phyloP scores from a whole-genome alignment of 164 flowering plant species.

The Tetracentron sinense region DNA sequence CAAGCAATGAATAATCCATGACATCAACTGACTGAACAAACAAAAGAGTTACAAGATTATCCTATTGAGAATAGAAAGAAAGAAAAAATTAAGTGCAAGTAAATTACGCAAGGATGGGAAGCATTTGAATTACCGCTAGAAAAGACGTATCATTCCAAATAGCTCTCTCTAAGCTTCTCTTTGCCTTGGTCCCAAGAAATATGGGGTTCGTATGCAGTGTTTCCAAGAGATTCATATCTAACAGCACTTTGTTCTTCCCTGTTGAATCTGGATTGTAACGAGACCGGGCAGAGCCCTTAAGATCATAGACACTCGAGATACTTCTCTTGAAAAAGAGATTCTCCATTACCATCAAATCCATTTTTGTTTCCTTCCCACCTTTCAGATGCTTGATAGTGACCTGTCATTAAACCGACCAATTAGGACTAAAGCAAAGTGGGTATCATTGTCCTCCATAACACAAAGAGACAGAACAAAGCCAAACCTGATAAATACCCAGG shows the following conservation, averaged over 20 bases:
- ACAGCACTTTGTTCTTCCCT: conserved; percentile 56
- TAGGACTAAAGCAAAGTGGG: background rate
- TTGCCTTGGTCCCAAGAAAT: conserved; percentile 77
- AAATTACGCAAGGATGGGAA: background rate
- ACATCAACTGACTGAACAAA: conserved; percentile 65
- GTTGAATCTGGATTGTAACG: conserved; percentile 69
- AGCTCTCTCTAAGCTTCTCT: conserved; percentile 71
- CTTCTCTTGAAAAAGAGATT: conserved; percentile 64
- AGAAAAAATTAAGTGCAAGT: background rate
- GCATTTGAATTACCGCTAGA: conserved; percentile 50
- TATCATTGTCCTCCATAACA: background rate
- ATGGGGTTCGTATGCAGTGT: conserved; percentile 65
- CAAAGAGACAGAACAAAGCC: background rate
- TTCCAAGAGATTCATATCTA: conserved; percentile 71
- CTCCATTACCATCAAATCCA: conserved; percentile 92
- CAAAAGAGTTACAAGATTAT: background rate
- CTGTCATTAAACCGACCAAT: background rate
- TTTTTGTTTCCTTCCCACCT: conserved; percentile 67
- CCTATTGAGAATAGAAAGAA: background rate
- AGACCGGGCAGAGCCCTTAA: conserved; percentile 70
- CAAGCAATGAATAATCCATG: conserved; percentile 82
- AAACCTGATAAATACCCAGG: conserved; percentile 56
- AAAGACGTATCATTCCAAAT: conserved; percentile 82
- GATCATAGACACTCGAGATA: conserved; percentile 67
- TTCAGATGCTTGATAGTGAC: conserved; percentile 26